These are phyloP conservation scores for Fusarium euwallaceae DNA, from an alignment of 2,329 filamentous ascomycete species.

Conservation along the genomic window DNA sequence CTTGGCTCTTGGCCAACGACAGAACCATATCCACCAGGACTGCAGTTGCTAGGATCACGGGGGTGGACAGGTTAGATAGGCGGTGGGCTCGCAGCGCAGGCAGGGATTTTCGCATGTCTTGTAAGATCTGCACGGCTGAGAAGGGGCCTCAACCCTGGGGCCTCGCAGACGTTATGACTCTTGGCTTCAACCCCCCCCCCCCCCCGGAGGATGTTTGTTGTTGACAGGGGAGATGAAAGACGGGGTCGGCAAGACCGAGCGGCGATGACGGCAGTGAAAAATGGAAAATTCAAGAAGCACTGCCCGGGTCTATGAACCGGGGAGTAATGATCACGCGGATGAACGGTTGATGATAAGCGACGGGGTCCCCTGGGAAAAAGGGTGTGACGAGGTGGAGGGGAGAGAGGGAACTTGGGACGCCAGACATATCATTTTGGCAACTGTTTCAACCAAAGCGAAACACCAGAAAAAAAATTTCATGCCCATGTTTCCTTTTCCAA, in stretches of 20 bases:
- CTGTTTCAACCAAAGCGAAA: slow-evolving; percentile 7
- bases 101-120: neutral
- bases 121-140: neutral
- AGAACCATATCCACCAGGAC: slow-evolving; percentile 5
- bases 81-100: neutral
- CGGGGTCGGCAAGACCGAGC: slow-evolving; percentile 14
- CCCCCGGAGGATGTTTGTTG: neutral
- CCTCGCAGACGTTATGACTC: neutral
- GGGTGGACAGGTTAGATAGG: neutral
- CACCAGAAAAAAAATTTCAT: slow-evolving; percentile 1
- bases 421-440: neutral
- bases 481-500: neutral
- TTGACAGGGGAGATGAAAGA: neutral
- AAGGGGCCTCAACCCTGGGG: neutral
- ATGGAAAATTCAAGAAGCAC: neutral
- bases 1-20: slow-evolving; percentile 9
- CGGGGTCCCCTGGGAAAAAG: neutral
- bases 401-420: neutral
- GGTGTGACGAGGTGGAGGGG: slow-evolving; percentile 1
- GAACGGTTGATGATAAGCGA: neutral
- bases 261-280: neutral
- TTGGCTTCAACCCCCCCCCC: neutral
- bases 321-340: neutral
- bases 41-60: neutral
- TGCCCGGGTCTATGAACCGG: neutral